phyloP scores from a whole-genome alignment of 2,329 filamentous ascomycete genomes.

The Diaporthe longicolla region DNA sequence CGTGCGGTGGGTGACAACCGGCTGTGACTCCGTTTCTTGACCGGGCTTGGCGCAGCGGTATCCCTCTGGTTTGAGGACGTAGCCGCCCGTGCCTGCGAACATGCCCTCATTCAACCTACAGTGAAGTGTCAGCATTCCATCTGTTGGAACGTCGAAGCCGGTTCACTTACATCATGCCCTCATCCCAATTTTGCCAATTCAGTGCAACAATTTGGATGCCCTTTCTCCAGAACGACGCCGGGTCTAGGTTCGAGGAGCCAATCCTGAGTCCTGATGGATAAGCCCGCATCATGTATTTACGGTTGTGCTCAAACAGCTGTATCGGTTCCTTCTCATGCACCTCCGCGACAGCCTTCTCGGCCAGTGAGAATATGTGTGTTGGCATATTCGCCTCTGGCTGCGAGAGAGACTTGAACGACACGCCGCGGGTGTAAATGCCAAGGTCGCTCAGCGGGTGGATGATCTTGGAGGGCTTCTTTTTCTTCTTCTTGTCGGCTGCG shows the following conservation, averaged over 20 bases:
- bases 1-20: slow-evolving; percentile 65
- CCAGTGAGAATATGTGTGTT: slow-evolving; percentile 78
- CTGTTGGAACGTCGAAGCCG: not conserved
- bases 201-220: slow-evolving; percentile 92
- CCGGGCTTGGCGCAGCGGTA: slow-evolving; percentile 39
- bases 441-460: slow-evolving; percentile 81
- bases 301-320: slow-evolving; percentile 84
- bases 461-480: slow-evolving; percentile 72
- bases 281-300: slow-evolving; percentile 84
- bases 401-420: slow-evolving; percentile 83
- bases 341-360: slow-evolving; percentile 75
- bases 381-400: slow-evolving; percentile 79
- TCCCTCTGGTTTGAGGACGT: slow-evolving; percentile 86
- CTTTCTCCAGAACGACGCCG: slow-evolving; percentile 86
- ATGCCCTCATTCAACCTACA: slow-evolving; percentile 83
- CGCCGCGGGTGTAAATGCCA: slow-evolving; percentile 86
- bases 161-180: slow-evolving; percentile 81
- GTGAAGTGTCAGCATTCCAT: not conserved
- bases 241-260: slow-evolving; percentile 88
- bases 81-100: slow-evolving; percentile 88
- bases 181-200: slow-evolving; percentile 94
- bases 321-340: slow-evolving; percentile 64
- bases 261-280: slow-evolving; percentile 89
- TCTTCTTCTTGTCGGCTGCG: slow-evolving; percentile 59
- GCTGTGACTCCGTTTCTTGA: slow-evolving; percentile 53